phyloP scores from a whole-genome alignment of 768 basidiomycete genomes.

The Aureoboletus auriporus region DNA sequence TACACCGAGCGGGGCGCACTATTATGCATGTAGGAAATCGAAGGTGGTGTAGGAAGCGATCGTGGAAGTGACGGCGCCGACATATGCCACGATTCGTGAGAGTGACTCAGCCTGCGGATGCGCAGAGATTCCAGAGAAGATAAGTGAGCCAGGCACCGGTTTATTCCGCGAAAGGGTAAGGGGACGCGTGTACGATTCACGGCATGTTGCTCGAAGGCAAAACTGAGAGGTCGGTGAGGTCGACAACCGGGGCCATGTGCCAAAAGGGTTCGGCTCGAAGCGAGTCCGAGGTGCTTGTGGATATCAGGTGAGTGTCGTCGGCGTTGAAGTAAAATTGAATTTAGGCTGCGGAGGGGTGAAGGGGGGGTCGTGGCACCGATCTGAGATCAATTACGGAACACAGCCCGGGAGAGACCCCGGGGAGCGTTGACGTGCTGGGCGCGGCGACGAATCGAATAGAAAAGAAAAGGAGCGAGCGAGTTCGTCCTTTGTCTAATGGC shows the following conservation, averaged over 20 bases:
- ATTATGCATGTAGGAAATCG: neutral
- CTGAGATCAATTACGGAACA: constrained; percentile 16
- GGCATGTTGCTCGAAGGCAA: no score
- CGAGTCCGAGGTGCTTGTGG: no score
- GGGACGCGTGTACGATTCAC: neutral
- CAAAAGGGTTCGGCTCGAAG: no score
- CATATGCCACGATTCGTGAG: no score
- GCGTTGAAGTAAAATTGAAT: neutral
- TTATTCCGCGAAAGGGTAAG: constrained; percentile 14
- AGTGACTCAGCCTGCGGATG: no score
- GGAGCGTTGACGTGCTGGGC: constrained; percentile 2
- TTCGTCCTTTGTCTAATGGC: constrained; percentile 5
- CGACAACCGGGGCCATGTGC: no score
- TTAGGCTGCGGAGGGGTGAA: neutral
- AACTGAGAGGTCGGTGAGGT: no score
- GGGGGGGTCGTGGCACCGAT: constrained; percentile 4
- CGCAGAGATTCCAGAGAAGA: neutral
- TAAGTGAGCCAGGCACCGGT: constrained; percentile 10
- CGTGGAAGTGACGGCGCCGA: neutral
- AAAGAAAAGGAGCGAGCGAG: constrained; percentile 4
- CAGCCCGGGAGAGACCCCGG: constrained; percentile 21
- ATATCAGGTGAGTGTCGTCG: no score
- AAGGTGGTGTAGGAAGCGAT: neutral
- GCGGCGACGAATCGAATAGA: constrained; percentile 4
- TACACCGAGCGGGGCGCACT: no score